Conservation (phyloP, 1,284 basidiomycete genomes). For the Apiotrichum domesticum region DNA sequence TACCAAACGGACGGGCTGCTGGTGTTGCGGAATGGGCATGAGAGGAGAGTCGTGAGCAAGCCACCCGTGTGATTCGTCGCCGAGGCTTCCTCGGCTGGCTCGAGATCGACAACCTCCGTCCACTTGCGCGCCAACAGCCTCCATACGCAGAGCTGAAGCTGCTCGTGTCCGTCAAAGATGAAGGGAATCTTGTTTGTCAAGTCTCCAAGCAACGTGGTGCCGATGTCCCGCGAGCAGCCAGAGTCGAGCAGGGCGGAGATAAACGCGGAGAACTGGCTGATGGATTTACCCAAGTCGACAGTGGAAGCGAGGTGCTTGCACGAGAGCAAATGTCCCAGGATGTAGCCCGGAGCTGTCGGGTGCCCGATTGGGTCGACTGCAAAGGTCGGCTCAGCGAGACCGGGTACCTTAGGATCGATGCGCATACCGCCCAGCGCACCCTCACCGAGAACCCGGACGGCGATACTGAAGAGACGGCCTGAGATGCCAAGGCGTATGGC, state of each 20-base stretch:
- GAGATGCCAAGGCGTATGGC: conserved; percentile 21
- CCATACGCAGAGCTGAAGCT: conserved; percentile 36
- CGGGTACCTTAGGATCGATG: neutral
- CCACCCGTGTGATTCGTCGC: conserved; percentile 38
- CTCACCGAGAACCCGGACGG: conserved; percentile 21
- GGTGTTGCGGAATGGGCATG: conserved; percentile 33
- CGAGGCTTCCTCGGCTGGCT: conserved; percentile 19
- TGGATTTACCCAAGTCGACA: conserved; percentile 5
- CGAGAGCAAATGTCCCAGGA: conserved; percentile 30
- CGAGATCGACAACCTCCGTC: conserved; percentile 26
- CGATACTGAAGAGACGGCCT: conserved; percentile 21
- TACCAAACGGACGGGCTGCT: conserved; percentile 33
- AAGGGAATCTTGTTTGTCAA: conserved; percentile 37
- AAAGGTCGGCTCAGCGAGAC: conserved; percentile 14
- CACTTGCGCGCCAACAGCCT: conserved; percentile 32
- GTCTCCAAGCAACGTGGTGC: conserved; percentile 33
- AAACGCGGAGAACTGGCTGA: conserved; percentile 16
- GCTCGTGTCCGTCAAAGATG: conserved; percentile 30
- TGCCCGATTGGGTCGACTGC: conserved; percentile 17
- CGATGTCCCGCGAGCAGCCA: conserved; percentile 16
- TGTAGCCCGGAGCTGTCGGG: conserved; percentile 19
- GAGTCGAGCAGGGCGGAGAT: conserved; percentile 18
- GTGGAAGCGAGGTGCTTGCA: conserved; percentile 17
- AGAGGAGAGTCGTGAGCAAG: conserved; percentile 36
- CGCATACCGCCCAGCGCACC: conserved; percentile 11